Conservation (phyloP, 306 rosid species). For the Purshia tridentata region DNA sequence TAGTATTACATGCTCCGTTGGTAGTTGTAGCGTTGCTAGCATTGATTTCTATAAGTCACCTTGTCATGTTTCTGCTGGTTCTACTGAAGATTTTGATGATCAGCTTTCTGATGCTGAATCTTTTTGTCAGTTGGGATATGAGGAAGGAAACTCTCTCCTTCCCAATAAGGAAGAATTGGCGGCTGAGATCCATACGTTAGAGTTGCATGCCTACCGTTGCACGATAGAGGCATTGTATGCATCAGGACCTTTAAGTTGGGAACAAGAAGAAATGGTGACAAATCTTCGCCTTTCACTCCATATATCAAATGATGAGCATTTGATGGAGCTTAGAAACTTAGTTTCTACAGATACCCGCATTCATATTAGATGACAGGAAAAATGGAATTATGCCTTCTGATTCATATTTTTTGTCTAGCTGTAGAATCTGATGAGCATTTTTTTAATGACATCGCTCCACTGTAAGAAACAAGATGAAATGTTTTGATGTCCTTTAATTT, state of each 20-base stretch:
- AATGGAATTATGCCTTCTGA: constrained; percentile 14
- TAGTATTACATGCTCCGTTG: constrained; percentile 68
- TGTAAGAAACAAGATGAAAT: constrained; percentile 69
- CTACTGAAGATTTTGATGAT: constrained; percentile 50
- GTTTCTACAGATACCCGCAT: constrained; percentile 66
- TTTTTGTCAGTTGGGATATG: constrained; percentile 40
- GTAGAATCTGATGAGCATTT: constrained; percentile 46
- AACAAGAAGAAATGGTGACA: constrained; percentile 86
- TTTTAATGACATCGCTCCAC: constrained; percentile 41
- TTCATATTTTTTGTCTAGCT: constrained; percentile 34
- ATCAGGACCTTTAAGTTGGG: constrained; percentile 98
- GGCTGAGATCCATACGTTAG: constrained; percentile 84
- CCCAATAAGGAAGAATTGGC: constrained; percentile 57
- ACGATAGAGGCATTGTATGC: constrained; percentile 94
- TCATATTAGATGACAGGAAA: constrained; percentile 67
- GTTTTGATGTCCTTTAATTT: constrained; percentile 33
- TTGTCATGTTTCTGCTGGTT: constrained; percentile 51
- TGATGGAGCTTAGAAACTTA: constrained; percentile 80
- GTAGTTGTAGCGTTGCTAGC: constrained; percentile 76
- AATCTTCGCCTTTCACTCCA: constrained; percentile 91
- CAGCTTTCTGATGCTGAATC: constrained; percentile 66
- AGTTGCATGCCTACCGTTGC: constrained; percentile 94
- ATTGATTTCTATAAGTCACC: constrained; percentile 43
- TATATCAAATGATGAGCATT: constrained; percentile 95
- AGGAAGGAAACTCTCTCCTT: constrained; percentile 46